These are phyloP conservation scores for Pulveroboletus sp. DNA, from an alignment of 768 basidiomycete genomes.

Conservation along the genomic window DNA sequence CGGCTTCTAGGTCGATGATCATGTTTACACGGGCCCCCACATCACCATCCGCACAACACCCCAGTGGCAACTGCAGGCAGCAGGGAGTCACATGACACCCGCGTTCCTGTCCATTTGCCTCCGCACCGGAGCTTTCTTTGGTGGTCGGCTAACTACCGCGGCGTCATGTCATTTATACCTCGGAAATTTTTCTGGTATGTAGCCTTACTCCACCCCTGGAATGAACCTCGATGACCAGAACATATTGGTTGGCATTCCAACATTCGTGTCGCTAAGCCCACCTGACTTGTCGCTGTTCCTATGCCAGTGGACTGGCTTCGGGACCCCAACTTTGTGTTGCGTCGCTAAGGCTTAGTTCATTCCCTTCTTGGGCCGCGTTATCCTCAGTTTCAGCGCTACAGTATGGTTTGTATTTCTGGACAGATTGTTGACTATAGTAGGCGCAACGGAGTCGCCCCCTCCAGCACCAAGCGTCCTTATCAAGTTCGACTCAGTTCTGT, in stretches of 20 bases:
- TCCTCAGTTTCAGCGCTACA: conserved; percentile 4
- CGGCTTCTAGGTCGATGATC: conserved; percentile 17
- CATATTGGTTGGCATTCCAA: background rate
- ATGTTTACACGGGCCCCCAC: conserved; percentile 10
- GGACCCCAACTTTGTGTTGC: conserved; percentile 21
- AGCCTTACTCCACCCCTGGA: conserved; percentile 1
- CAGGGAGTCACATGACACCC: conserved; percentile 12
- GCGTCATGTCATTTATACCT: too few relatives aligned
- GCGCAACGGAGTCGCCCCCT: background rate
- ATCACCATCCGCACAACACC: conserved; percentile 7
- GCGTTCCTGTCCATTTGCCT: conserved; percentile 7
- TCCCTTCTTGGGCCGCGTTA: conserved; percentile 17
- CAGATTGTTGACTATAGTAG: background rate
- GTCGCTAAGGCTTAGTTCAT: conserved; percentile 6
- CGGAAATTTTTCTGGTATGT: conserved; percentile 9
- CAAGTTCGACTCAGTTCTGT: background rate
- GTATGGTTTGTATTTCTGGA: background rate
- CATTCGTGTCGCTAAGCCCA: background rate
- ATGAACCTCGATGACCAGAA: background rate
- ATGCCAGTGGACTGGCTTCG: conserved; percentile 8
- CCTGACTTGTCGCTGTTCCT: conserved; percentile 11
- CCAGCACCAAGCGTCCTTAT: conserved; percentile 4
- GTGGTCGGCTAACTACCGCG: conserved; percentile 20
- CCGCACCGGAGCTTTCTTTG: conserved; percentile 16
- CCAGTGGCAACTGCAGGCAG: conserved; percentile 17